Percentiles rank a stretch among this genome's conserved stretches.
phyloP scores from a whole-genome alignment of 106 monocot species.

The Dioscorea alata region DNA sequence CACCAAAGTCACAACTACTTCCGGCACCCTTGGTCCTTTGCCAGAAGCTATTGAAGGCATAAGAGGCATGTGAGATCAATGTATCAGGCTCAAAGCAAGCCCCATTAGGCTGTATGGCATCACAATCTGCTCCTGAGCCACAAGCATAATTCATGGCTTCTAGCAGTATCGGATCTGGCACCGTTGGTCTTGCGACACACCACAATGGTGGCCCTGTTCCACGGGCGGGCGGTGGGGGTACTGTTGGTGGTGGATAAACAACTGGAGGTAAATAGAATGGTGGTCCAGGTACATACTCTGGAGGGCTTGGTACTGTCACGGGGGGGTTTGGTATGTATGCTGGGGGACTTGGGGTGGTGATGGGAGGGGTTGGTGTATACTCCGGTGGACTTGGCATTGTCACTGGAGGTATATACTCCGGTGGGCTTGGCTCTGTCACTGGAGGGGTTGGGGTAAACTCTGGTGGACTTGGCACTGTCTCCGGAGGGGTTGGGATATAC shows the following conservation, averaged over 20 bases:
- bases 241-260: constrained; percentile 42
- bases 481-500: constrained; percentile 4
- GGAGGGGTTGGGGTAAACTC: no score
- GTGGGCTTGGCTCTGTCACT: no score
- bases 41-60: constrained; percentile 78
- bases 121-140: constrained; percentile 62
- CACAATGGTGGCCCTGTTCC: constrained; percentile 17
- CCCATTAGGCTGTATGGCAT: constrained; percentile 52
- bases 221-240: constrained; percentile 14
- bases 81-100: constrained; percentile 58
- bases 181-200: constrained; percentile 74
- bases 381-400: background rate
- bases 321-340: background rate
- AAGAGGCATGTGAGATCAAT: constrained; percentile 56
- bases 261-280: constrained; percentile 44
- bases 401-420: no score
- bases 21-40: constrained; percentile 50
- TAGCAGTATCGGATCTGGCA: constrained; percentile 67
- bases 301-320: background rate
- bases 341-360: background rate
- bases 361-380: background rate
- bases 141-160: constrained; percentile 83
- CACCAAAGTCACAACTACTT: constrained; percentile 68
- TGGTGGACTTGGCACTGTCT: background rate
- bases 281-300: constrained; percentile 11